A percentile compares a stretch with the other conserved stretches of the same genome.
Evolutionary conservation across 306 rosid genomes (phyloP).

Genomic region (Abrus precatorius): DNA sequence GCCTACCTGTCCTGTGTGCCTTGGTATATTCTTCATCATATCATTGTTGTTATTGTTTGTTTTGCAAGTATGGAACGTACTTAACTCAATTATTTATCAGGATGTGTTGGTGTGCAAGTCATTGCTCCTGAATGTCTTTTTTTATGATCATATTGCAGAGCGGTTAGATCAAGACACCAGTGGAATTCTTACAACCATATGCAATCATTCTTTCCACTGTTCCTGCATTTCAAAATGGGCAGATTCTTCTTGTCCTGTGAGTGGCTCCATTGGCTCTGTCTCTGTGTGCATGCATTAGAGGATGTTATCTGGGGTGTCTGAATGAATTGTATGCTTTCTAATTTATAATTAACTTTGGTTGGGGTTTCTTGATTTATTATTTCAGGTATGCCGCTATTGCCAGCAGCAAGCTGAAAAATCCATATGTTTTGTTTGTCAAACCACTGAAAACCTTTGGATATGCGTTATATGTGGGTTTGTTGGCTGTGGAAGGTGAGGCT

Average conservation of each 20-base stretch:
- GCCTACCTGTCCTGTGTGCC: slow-evolving; percentile 94
- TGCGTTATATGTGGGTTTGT: slow-evolving; percentile 97
- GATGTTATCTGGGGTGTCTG: slow-evolving; percentile 39
- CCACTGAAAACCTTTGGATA: slow-evolving; percentile 97
- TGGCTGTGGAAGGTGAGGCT: slow-evolving; percentile 91
- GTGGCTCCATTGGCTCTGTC: slow-evolving; percentile 41
- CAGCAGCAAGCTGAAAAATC: slow-evolving; percentile 99
- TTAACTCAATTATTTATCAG: background rate
- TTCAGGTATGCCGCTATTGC: slow-evolving; percentile 93
- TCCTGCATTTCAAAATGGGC: slow-evolving; percentile 97
- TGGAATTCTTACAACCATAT: slow-evolving; percentile 95
- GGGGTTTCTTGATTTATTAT: slow-evolving; percentile 25
- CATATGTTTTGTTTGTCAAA: slow-evolving; percentile 83
- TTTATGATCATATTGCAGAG: slow-evolving; percentile 60
- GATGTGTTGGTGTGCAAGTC: background rate
- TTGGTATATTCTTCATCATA: slow-evolving; percentile 56
- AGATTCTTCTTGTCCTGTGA: slow-evolving; percentile 97
- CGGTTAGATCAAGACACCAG: slow-evolving; percentile 84
- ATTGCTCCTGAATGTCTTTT: background rate
- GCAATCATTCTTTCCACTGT: slow-evolving; percentile 97
- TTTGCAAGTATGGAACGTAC: slow-evolving; percentile 6
- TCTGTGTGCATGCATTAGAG: background rate
- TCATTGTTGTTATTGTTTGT: background rate
- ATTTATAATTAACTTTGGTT: slow-evolving; percentile 17
- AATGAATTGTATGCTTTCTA: slow-evolving; percentile 18